Percentiles rank a stretch among this genome's conserved stretches.
phyloP scores from a whole-genome alignment of 306 rosid genomes.

The Ormosia emarginata region DNA sequence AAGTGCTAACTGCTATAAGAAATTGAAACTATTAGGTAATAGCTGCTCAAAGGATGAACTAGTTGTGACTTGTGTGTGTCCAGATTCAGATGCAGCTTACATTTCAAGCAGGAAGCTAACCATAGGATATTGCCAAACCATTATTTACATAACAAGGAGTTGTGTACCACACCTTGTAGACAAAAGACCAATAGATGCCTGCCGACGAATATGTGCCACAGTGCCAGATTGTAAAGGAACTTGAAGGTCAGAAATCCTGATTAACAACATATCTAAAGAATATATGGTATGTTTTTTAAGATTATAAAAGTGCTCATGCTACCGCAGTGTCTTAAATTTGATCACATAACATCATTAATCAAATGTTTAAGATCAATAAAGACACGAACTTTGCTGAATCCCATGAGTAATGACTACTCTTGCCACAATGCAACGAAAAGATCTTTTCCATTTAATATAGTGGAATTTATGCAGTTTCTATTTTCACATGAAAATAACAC shows the following conservation, averaged over 20 bases:
- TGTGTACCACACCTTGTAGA: neutral
- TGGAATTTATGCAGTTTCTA: neutral
- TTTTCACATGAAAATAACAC: neutral
- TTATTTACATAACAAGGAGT: neutral
- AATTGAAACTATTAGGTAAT: neutral
- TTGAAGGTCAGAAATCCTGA: neutral
- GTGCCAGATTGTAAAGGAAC: constrained; percentile 4
- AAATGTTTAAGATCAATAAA: neutral
- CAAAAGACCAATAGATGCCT: neutral
- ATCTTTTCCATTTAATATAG: neutral
- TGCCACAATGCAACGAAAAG: neutral
- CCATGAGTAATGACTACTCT: neutral
- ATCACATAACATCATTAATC: neutral
- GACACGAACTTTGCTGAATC: neutral
- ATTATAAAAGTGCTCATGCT: neutral
- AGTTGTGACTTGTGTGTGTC: neutral
- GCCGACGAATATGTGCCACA: neutral
- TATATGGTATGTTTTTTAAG: neutral
- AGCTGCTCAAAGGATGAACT: neutral
- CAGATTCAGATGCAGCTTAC: neutral
- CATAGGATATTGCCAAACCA: neutral
- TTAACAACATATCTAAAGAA: neutral
- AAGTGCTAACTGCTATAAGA: neutral
- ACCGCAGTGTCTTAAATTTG: neutral
- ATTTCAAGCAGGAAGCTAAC: neutral